These are phyloP conservation scores for Penicillium coffeae DNA, from an alignment of 495 filamentous ascomycete genomes.

Conservation along the genomic window DNA sequence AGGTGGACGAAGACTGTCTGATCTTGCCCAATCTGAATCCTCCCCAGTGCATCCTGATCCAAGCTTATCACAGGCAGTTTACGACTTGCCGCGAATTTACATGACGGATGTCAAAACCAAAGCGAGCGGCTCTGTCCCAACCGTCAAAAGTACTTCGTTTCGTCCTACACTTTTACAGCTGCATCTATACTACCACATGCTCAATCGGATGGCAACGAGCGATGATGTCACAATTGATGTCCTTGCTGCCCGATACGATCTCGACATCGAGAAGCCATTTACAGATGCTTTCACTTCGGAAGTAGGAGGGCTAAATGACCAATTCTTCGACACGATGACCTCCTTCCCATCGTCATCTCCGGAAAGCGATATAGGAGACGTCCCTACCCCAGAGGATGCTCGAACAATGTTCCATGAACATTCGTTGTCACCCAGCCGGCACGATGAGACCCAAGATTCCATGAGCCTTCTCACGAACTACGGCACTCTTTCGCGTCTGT, in stretches of 20 bases:
- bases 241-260: slow-evolving; percentile 64
- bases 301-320: slow-evolving; percentile 64
- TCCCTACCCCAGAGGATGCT: slow-evolving; percentile 28
- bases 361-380: slow-evolving; percentile 28
- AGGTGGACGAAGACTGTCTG: slow-evolving; percentile 35
- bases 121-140: slow-evolving; percentile 56
- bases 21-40: slow-evolving; percentile 18
- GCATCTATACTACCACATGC: slow-evolving; percentile 85
- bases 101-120: slow-evolving; percentile 90
- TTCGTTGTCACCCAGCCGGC: slow-evolving; percentile 5
- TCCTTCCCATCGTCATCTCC: slow-evolving; percentile 19
- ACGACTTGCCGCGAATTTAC: slow-evolving; percentile 53
- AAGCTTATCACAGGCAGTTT: slow-evolving; percentile 21
- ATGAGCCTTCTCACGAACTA: slow-evolving; percentile 54
- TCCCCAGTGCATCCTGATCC: not conserved
- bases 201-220: slow-evolving; percentile 67
- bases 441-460: slow-evolving; percentile 40
- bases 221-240: slow-evolving; percentile 60
- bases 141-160: slow-evolving; percentile 57
- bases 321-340: slow-evolving; percentile 40
- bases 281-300: slow-evolving; percentile 78
- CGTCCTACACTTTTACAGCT: slow-evolving; percentile 80
- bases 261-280: slow-evolving; percentile 62
- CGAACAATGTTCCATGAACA: slow-evolving; percentile 4
- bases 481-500: slow-evolving; percentile 58